These are phyloP conservation scores for Sesbania bispinosa DNA, from an alignment of 306 rosid genomes.

Conservation along the genomic window DNA sequence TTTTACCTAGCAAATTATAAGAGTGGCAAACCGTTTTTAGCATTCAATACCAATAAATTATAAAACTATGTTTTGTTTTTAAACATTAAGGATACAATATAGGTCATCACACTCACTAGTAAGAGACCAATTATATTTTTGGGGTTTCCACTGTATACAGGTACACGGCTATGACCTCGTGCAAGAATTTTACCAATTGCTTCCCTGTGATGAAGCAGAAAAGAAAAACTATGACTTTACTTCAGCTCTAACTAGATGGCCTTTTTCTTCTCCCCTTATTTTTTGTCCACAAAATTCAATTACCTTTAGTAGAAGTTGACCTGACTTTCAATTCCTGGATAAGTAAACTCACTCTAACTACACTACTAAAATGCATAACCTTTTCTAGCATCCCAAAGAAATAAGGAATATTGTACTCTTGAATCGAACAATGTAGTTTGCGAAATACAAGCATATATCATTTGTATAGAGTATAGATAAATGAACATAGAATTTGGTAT, in stretches of 20 bases:
- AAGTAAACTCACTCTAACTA: neutral
- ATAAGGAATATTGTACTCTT: neutral
- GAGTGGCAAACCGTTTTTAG: constrained; percentile 6
- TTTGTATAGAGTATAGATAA: neutral
- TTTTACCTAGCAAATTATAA: constrained; percentile 59
- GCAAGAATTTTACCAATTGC: constrained; percentile 96
- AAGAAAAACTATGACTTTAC: neutral
- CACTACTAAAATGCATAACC: neutral
- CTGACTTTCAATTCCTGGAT: neutral
- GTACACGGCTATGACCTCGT: constrained; percentile 95
- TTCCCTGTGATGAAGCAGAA: constrained; percentile 58
- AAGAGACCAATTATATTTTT: constrained; percentile 85
- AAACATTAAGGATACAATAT: constrained; percentile 2
- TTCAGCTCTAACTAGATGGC: constrained; percentile 6
- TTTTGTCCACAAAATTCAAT: neutral
- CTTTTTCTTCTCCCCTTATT: neutral
- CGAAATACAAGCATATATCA: neutral
- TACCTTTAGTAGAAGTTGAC: neutral
- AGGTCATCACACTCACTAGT: constrained; percentile 51
- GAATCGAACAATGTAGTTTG: neutral
- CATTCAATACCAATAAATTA: neutral
- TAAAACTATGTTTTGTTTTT: constrained; percentile 13
- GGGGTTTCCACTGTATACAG: constrained; percentile 85
- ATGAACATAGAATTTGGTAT: neutral
- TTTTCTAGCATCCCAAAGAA: neutral